Evolutionary conservation across 2,329 filamentous ascomycete species (phyloP), one percentile per base, ranked within the genome.

Genomic region (Colletotrichum lindemuthianum): DNA sequence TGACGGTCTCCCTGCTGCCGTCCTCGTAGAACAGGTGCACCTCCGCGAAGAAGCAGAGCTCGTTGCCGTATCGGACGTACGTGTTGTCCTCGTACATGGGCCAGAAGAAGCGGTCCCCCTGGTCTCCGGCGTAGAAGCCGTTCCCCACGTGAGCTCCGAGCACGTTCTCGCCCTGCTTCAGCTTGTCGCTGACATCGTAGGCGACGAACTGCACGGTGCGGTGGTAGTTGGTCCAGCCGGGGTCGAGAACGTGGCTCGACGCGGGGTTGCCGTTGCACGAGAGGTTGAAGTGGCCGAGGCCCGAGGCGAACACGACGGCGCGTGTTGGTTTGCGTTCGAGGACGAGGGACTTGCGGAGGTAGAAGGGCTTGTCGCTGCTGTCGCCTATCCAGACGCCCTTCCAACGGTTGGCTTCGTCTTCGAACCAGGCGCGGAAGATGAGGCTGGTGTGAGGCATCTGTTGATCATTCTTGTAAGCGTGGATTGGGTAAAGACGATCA

Each of bases 101-200:
- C 77, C 77, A 79, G 68, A 79, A 79, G 70, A 79, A 79, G 6
- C 77, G 74, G 49, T 79, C 76, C 9, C 77, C 76, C 48, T 79
- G 74, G 39, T 79, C 77, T 2, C 80, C 79, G 8, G 79, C 79
- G 45, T 81, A 81, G 68, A 81, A 82, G 0, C 80, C 80, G 37
- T 82, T 81, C 8, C 78, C 78, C 1, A 81, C 67, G 57, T 72
- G 77, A 3, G 79, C 76, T 0, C 73, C 78, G 50, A 84, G 72
- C 0, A 72, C 72, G 65, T 84, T 84, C 11, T 71, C 59, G 3
- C 73, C 74, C 4, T 70, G 47, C 0, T 36, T 65, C 1, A 81
- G 59, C 10, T 73, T 71, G 2, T 68, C 49, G 5, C 79, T 79
- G 6, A 82, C 67, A 59, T 82, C 79, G 64, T 81, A 81, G 2